Percentiles rank a stretch among this genome's conserved stretches.
phyloP scores from a whole-genome alignment of 2,329 filamentous ascomycete species.

The Cryphonectria parasitica region DNA sequence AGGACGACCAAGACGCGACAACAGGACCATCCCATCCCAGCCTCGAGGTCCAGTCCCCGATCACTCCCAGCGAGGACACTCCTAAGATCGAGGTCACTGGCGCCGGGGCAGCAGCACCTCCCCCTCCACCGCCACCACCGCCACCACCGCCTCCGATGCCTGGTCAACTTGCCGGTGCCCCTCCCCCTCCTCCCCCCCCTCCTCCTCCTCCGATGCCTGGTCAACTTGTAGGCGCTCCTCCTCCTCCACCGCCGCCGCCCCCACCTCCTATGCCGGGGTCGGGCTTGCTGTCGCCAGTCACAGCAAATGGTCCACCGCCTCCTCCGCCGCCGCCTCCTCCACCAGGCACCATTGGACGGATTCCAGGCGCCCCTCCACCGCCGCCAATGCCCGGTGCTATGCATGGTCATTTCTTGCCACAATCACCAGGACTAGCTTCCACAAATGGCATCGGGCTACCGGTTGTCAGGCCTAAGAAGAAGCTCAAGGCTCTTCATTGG shows the following conservation, averaged over 20 bases:
- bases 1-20: slow-evolving; percentile 69
- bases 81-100: slow-evolving; percentile 64
- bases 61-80: slow-evolving; percentile 66
- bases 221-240: slow-evolving; percentile 39
- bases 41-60: slow-evolving; percentile 70
- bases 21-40: slow-evolving; percentile 78
- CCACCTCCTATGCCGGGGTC: slow-evolving; percentile 46
- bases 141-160: slow-evolving; percentile 52
- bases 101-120: slow-evolving; percentile 42
- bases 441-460: slow-evolving; percentile 69
- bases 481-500: slow-evolving; percentile 99
- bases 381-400: slow-evolving; percentile 63
- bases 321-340: slow-evolving; percentile 49
- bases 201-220: slow-evolving; percentile 56
- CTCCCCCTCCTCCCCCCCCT: slow-evolving; percentile 41
- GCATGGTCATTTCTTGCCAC: slow-evolving; percentile 76
- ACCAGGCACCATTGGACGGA: slow-evolving; percentile 44
- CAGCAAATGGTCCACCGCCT: slow-evolving; percentile 37
- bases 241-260: slow-evolving; percentile 55
- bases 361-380: slow-evolving; percentile 24
- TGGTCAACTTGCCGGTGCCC: slow-evolving; percentile 43
- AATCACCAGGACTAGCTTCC: slow-evolving; percentile 59
- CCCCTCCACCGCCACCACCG: slow-evolving; percentile 42
- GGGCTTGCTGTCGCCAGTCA: slow-evolving; percentile 29
- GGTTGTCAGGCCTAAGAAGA: slow-evolving; percentile 93